These are phyloP conservation scores for Mesembryanthemum crystallinum DNA, from an alignment of 148 eudicot species.

Conservation along the genomic window DNA sequence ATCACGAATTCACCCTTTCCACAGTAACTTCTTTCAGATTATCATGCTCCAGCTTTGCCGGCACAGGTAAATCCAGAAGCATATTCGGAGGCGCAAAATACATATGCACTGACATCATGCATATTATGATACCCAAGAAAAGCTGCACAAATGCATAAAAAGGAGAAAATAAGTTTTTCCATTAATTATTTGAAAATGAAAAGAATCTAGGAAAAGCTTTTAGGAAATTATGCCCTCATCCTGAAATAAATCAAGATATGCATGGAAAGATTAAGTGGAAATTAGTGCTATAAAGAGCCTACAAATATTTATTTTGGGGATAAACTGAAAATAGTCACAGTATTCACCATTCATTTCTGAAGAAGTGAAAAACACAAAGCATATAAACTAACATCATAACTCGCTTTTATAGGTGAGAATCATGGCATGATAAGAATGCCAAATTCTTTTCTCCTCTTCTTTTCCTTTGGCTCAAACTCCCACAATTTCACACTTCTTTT, in stretches of 20 bases:
- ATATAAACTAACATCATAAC: background rate
- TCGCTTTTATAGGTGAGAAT: background rate
- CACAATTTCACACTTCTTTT: background rate
- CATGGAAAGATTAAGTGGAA: background rate
- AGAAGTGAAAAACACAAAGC: background rate
- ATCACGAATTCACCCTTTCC: constrained; percentile 60
- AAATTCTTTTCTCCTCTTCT: too few relatives aligned
- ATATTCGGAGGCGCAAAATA: constrained; percentile 82
- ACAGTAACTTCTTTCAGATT: constrained; percentile 47
- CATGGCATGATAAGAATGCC: too few relatives aligned
- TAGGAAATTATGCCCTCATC: background rate
- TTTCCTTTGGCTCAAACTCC: too few relatives aligned
- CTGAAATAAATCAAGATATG: background rate
- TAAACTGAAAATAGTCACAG: background rate
- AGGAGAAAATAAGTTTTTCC: background rate
- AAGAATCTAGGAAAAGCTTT: background rate
- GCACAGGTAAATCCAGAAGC: constrained; percentile 66
- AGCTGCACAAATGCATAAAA: constrained; percentile 55
- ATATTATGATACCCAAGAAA: constrained; percentile 84
- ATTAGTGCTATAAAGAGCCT: background rate
- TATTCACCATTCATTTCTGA: background rate
- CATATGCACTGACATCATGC: constrained; percentile 97
- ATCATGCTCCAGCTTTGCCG: constrained; percentile 44
- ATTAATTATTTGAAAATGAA: background rate
- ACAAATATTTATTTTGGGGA: background rate